Conservation (phyloP, 2,329 filamentous ascomycete species). For the Metarhizium guizhouense region DNA sequence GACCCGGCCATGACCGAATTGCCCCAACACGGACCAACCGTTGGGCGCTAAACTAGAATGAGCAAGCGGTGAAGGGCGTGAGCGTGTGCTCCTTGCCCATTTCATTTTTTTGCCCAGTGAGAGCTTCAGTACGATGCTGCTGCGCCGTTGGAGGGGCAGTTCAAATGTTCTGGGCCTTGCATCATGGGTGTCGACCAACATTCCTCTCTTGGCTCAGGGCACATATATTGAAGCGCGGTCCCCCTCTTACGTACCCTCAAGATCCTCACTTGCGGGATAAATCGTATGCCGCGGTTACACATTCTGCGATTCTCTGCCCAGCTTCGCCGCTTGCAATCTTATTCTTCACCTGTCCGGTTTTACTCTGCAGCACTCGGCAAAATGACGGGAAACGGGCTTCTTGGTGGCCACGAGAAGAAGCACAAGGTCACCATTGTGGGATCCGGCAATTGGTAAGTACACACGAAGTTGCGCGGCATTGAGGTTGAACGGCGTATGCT, state of each 20-base stretch:
- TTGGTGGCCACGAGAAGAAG: slow-evolving; percentile 53
- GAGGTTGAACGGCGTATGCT: background rate
- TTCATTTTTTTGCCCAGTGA: background rate
- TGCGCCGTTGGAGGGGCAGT: background rate
- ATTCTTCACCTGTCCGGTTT: background rate
- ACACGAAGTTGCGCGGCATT: too few species aligned
- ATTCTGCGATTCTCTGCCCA: background rate
- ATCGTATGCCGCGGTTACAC: slow-evolving; percentile 5
- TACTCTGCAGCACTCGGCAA: slow-evolving; percentile 11
- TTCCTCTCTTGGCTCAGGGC: background rate
- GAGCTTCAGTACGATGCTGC: slow-evolving; percentile 1
- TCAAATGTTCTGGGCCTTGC: background rate
- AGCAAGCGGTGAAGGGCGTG: slow-evolving; percentile 12
- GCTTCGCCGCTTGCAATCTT: background rate
- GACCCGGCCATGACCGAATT: background rate
- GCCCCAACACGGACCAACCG: slow-evolving; percentile 4
- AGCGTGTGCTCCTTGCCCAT: background rate
- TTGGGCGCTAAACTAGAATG: slow-evolving; percentile 9
- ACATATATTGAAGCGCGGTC: slow-evolving; percentile 1
- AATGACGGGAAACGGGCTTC: slow-evolving; percentile 22
- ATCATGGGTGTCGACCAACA: slow-evolving; percentile 2
- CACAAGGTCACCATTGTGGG: slow-evolving; percentile 93
- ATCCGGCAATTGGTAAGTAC: slow-evolving; percentile 82
- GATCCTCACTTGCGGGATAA: background rate
- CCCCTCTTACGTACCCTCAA: background rate